These are phyloP conservation scores for Diaporthe capsici DNA, from an alignment of 2,329 filamentous ascomycete genomes.

Conservation along the genomic window DNA sequence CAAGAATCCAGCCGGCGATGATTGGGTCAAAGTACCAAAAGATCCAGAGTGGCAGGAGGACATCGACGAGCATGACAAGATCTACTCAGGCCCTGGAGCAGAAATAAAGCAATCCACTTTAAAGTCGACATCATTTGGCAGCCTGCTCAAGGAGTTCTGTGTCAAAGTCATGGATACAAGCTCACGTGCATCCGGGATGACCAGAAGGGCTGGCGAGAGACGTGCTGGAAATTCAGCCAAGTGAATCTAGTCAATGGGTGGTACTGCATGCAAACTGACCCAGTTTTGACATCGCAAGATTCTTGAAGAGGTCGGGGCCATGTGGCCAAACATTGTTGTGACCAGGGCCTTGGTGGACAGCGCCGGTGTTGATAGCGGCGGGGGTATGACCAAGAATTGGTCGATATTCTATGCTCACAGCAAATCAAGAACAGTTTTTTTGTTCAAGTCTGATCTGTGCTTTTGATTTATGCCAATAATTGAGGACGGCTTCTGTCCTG, in stretches of 20 bases:
- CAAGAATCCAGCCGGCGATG: not conserved
- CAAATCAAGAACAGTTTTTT: not conserved
- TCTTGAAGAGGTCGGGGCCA: too few relatives aligned
- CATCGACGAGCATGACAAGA: not conserved
- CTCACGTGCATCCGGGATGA: slow-evolving; percentile 18
- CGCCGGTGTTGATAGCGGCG: not conserved
- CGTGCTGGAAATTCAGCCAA: not conserved
- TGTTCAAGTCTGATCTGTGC: not conserved
- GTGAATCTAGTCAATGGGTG: not conserved
- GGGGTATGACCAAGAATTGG: not conserved
- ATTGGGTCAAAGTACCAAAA: slow-evolving; percentile 19
- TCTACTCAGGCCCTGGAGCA: not conserved
- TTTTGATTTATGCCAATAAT: not conserved
- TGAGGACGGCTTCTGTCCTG: not conserved
- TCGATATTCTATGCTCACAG: not conserved
- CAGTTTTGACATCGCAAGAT: not conserved
- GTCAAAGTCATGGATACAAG: slow-evolving; percentile 22
- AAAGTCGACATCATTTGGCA: slow-evolving; percentile 5
- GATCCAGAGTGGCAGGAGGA: slow-evolving; percentile 30
- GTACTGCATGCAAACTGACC: too few relatives aligned
- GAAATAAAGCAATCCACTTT: not conserved
- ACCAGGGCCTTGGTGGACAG: not conserved
- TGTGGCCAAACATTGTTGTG: not conserved
- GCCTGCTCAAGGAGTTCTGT: slow-evolving; percentile 31
- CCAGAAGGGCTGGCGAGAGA: slow-evolving; percentile 11